Percentiles rank a stretch among this genome's conserved stretches.
These are phyloP conservation scores for Parmelia sp. DNA, from an alignment of 495 filamentous ascomycete genomes.

Conservation along the genomic window DNA sequence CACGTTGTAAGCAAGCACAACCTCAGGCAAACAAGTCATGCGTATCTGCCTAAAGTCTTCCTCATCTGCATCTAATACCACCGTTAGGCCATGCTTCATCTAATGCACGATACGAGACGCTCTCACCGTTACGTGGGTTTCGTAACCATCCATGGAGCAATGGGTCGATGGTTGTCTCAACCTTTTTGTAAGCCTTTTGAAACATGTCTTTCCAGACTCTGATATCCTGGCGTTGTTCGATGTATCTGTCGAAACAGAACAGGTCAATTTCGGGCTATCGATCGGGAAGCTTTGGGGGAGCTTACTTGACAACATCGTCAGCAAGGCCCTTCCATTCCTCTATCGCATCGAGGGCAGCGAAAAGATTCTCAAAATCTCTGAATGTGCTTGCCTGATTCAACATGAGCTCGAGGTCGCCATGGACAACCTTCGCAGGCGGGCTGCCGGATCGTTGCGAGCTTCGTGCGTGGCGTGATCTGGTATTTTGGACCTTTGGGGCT, in stretches of 20 bases:
- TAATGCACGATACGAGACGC: background rate
- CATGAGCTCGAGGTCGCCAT: conserved; percentile 31
- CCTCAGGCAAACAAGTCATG: conserved; percentile 70
- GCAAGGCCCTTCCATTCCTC: conserved; percentile 50
- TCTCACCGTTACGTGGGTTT: conserved; percentile 36
- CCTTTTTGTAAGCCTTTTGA: conserved; percentile 31
- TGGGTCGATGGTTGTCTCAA: conserved; percentile 33
- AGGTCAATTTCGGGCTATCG: conserved; percentile 20
- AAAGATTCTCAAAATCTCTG: conserved; percentile 66
- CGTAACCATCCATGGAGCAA: conserved; percentile 41
- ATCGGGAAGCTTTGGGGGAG: conserved; percentile 25
- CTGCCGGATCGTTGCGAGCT: conserved; percentile 8
- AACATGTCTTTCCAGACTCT: conserved; percentile 34
- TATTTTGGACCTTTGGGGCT: background rate
- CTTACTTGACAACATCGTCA: conserved; percentile 42
- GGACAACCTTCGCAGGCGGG: conserved; percentile 6
- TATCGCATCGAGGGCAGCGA: conserved; percentile 58
- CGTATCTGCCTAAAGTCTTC: conserved; percentile 51
- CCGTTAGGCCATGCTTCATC: conserved; percentile 16
- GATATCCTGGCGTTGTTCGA: conserved; percentile 32
- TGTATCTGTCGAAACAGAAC: conserved; percentile 4
- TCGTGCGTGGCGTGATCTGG: conserved; percentile 8
- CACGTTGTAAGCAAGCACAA: conserved; percentile 71
- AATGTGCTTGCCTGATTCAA: conserved; percentile 54
- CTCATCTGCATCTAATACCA: conserved; percentile 36